These are phyloP conservation scores for Tulasnella calospora DNA, from an alignment of 768 basidiomycete genomes.

Conservation along the genomic window DNA sequence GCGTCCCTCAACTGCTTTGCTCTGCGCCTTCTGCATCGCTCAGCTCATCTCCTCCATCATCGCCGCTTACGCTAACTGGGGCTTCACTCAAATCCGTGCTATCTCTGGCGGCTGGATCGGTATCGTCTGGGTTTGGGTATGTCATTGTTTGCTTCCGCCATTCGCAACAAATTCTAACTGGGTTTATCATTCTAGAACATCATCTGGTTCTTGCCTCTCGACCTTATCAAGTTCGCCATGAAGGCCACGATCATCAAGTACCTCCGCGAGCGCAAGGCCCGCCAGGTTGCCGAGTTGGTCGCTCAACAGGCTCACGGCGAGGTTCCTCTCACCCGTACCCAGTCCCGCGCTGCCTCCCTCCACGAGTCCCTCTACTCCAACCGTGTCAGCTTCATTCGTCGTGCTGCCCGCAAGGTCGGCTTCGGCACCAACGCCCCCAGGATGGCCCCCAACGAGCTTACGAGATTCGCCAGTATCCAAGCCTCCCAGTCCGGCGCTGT, in stretches of 20 bases:
- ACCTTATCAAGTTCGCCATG: slow-evolving; percentile 94
- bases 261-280: slow-evolving; percentile 62
- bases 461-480: slow-evolving; percentile 82
- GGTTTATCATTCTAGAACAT: slow-evolving; percentile 59
- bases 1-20: slow-evolving; percentile 81
- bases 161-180: slow-evolving; percentile 27
- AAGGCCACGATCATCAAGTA: slow-evolving; percentile 85
- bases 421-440: slow-evolving; percentile 63
- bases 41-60: slow-evolving; percentile 95
- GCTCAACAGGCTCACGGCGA: slow-evolving; percentile 42
- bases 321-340: slow-evolving; percentile 76
- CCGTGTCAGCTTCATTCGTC: slow-evolving; percentile 88
- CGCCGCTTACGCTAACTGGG: slow-evolving; percentile 88
- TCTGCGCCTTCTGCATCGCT: slow-evolving; percentile 86
- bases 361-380: slow-evolving; percentile 94
- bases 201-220: slow-evolving; percentile 92
- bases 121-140: slow-evolving; percentile 93
- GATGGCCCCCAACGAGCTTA: slow-evolving; percentile 73
- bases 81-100: slow-evolving; percentile 75
- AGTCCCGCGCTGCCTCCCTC: slow-evolving; percentile 81
- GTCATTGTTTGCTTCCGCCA: slow-evolving; percentile 34
- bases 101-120: slow-evolving; percentile 96
- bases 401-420: slow-evolving; percentile 82
- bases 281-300: slow-evolving; percentile 42
- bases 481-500: slow-evolving; percentile 61